Base-by-base conservation (phyloP, 345 rosid genomes). In the Ceriops zippeliana region DNA sequence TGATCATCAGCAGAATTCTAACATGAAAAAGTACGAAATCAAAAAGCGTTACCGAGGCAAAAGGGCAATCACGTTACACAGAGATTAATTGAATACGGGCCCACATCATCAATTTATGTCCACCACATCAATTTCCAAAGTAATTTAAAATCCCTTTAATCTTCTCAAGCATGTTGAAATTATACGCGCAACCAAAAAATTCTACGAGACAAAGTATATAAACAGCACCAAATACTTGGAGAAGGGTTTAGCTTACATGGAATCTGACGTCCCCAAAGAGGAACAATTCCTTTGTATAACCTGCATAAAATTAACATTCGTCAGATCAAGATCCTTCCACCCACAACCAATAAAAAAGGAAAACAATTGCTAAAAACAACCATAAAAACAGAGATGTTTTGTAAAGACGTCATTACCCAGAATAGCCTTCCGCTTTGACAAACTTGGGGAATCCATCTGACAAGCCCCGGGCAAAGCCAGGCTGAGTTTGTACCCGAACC, bases 201-300 rank as follows among this genome's bases (percentile, higher is more conserved):
- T 37, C 13, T 37, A 37, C 8, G 13, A 9, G 46, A 37, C 46
- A 38, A 38, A 38, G 15, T 7, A 13, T 42, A 3, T 42, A 42
- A 13, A 42, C 15, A 13, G 15, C 17, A 13, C 17, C 5, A 42
- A 42, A 42, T 42, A 42, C 3, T 42, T 13, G 49, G 19, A 49
- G 62, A 37, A 52, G 21, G 46, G 32, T 56, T 34, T 60, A 31
- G 74, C 89, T 88, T 85, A 91, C 97, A 95, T 77, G 99, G 99
- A 81, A 91, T 91, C 81, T 95, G 99, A 52, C 99, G 92, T 58
- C 97, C 99, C 96, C 97, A 95, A 0, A 91, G 92, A 80, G 96
- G 96, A 81, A 77, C 89, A 62, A 91, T 51, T 21, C 99, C 99
- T 85, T 84, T 95, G 83, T 80, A 85, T 78, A 95, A 81, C 76